Conservation (phyloP, 2,329 filamentous ascomycete genomes). For the Colletotrichum gloeosporioides region DNA sequence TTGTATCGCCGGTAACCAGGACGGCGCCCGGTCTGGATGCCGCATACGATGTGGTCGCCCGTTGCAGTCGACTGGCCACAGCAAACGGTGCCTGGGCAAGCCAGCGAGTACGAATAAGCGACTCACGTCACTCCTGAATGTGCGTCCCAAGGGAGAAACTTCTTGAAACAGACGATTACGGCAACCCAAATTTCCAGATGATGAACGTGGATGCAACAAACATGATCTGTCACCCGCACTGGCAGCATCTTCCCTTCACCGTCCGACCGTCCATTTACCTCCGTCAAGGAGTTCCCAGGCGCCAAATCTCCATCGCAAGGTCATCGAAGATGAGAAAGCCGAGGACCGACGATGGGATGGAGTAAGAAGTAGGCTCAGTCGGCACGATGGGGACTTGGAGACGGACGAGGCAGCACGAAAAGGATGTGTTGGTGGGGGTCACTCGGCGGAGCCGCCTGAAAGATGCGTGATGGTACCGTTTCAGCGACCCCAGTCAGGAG, state of each 20-base stretch:
- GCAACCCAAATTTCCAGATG: neutral
- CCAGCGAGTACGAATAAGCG: neutral
- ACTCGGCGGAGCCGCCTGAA: constrained; percentile 13
- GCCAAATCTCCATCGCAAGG: neutral
- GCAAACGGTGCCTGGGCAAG: neutral
- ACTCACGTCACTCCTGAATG: neutral
- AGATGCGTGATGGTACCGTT: constrained; percentile 18
- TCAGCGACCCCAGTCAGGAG: constrained; percentile 14
- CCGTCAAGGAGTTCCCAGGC: neutral
- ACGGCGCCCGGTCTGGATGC: neutral
- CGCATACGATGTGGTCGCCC: neutral
- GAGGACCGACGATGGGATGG: constrained; percentile 14
- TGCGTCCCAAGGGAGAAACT: neutral
- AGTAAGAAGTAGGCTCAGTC: neutral
- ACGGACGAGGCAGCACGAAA: neutral
- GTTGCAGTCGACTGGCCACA: neutral
- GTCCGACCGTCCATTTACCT: neutral
- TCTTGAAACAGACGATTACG: constrained; percentile 6
- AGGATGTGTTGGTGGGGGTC: neutral
- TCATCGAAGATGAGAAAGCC: constrained; percentile 3
- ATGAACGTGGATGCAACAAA: neutral
- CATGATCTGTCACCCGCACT: neutral
- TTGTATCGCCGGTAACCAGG: neutral
- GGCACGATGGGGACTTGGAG: neutral
- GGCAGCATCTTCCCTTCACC: neutral